Evolutionary conservation across 495 filamentous ascomycete species (phyloP).

Genomic region (Pseudoneurospora amorphoporcata): DNA sequence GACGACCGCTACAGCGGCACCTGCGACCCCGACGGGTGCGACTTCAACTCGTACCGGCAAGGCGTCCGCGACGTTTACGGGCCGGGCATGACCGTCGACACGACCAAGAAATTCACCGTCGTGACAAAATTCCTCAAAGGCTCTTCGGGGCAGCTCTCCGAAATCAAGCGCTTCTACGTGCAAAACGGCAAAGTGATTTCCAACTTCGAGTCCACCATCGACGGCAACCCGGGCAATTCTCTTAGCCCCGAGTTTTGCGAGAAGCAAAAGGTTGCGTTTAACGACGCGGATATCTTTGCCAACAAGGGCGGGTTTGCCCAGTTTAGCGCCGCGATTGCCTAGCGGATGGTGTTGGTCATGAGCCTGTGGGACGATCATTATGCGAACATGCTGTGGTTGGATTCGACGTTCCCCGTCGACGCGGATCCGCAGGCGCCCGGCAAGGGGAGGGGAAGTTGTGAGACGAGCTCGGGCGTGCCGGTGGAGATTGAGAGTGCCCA

Average conservation of each 20-base stretch:
- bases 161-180: slow-evolving; percentile 60
- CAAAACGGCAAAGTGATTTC: slow-evolving; percentile 52
- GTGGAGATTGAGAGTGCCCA: slow-evolving; percentile 42
- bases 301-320: slow-evolving; percentile 46
- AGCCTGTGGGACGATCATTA: slow-evolving; percentile 66
- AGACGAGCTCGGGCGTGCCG: slow-evolving; percentile 47
- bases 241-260: slow-evolving; percentile 13
- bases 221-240: slow-evolving; percentile 39
- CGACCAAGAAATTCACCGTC: slow-evolving; percentile 54
- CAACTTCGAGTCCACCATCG: slow-evolving; percentile 39
- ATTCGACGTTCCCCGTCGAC: slow-evolving; percentile 56
- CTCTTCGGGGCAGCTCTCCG: slow-evolving; percentile 35
- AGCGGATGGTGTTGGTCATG: slow-evolving; percentile 62
- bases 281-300: slow-evolving; percentile 47
- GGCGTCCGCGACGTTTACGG: slow-evolving; percentile 53
- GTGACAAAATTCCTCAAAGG: slow-evolving; percentile 55
- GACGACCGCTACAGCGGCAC: slow-evolving; percentile 39
- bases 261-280: slow-evolving; percentile 31
- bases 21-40: slow-evolving; percentile 61
- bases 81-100: slow-evolving; percentile 49
- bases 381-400: slow-evolving; percentile 72
- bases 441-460: slow-evolving; percentile 57
- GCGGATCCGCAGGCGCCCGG: slow-evolving; percentile 39
- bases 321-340: slow-evolving; percentile 43
- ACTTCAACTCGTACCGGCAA: slow-evolving; percentile 64